Conservation (phyloP, 2,329 filamentous ascomycete species). For the Aspergillus novoparasiticus region DNA sequence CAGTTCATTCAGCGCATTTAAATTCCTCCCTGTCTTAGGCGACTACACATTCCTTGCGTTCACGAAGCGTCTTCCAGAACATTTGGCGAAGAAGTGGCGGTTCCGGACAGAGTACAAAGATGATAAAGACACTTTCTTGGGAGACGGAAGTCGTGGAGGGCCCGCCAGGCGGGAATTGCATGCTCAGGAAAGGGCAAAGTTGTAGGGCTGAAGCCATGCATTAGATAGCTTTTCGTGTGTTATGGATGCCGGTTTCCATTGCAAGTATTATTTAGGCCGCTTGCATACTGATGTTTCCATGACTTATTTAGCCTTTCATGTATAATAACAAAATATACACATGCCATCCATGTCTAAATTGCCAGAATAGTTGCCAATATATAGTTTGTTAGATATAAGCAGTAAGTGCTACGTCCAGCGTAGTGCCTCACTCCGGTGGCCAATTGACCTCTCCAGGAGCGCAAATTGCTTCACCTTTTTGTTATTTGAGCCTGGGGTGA, state of each 20-base stretch:
- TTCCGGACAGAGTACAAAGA: constrained; percentile 14
- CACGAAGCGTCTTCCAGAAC: constrained; percentile 1
- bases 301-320: not conserved
- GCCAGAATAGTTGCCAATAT: not conserved
- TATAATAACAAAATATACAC: not conserved
- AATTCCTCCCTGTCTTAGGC: constrained; percentile 67
- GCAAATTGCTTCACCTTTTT: no score
- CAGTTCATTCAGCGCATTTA: constrained; percentile 55
- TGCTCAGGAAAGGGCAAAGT: constrained; percentile 5
- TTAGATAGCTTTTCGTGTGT: not conserved
- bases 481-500: no score
- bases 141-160: constrained; percentile 24
- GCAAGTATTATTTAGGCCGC: not conserved
- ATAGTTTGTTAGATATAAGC: no score
- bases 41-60: constrained; percentile 50
- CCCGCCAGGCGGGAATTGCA: constrained; percentile 12
- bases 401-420: no score
- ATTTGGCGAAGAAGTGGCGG: constrained; percentile 22
- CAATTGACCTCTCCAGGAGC: no score
- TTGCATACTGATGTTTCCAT: not conserved
- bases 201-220: not conserved
- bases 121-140: constrained; percentile 13
- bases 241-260: not conserved
- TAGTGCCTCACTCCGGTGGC: no score
- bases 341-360: fast-evolving